Evolutionary conservation across 352 stramenopile species (phyloP).

Genomic region (Phytophthora citrophthora): DNA sequence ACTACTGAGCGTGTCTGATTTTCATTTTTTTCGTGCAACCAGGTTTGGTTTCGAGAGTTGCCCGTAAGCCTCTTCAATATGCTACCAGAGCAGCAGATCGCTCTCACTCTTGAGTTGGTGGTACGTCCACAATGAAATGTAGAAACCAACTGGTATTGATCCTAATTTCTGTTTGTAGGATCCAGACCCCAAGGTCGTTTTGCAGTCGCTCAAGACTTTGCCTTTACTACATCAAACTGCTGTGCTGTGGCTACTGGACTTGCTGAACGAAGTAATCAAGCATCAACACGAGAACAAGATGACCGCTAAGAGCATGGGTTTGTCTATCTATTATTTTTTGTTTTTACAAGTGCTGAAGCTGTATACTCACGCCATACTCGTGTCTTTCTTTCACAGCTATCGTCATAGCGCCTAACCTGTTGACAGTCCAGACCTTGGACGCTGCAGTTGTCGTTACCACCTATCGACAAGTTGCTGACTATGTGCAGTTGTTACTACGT

Average conservation of each 20-base stretch:
- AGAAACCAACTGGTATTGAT: too few relatives aligned
- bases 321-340: not conserved
- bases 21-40: not conserved
- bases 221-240: slow-evolving; percentile 49
- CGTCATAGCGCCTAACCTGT: slow-evolving; percentile 82
- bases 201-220: slow-evolving; percentile 43
- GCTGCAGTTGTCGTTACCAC: slow-evolving; percentile 72
- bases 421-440: slow-evolving; percentile 70
- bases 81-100: slow-evolving; percentile 69
- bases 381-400: slow-evolving; percentile 51
- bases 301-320: slow-evolving; percentile 80
- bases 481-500: slow-evolving; percentile 56
- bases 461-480: slow-evolving; percentile 80
- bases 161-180: slow-evolving; percentile 33
- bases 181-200: slow-evolving; percentile 28
- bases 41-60: slow-evolving; percentile 87
- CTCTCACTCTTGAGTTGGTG: slow-evolving; percentile 50
- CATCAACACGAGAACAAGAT: slow-evolving; percentile 80
- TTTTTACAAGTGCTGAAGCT: not conserved
- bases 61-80: slow-evolving; percentile 72
- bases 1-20: not conserved
- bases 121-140: slow-evolving; percentile 22
- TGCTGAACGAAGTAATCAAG: slow-evolving; percentile 65
- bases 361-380: not conserved
- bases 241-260: slow-evolving; percentile 77